phyloP scores from a whole-genome alignment of 2,329 filamentous ascomycete genomes.

The Colletotrichum magnum region DNA sequence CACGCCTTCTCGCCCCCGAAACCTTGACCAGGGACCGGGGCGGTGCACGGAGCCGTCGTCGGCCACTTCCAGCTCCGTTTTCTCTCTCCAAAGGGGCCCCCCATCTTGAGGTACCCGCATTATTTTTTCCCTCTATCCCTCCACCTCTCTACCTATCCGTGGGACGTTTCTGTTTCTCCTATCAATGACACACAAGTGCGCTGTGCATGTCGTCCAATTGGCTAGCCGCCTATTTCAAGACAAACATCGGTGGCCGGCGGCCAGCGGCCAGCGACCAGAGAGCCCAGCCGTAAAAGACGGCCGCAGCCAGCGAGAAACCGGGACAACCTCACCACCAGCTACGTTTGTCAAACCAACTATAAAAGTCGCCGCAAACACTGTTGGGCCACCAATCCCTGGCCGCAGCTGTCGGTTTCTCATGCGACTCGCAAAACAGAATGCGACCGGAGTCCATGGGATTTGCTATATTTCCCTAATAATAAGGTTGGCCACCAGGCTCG shows the following conservation, averaged over 20 bases:
- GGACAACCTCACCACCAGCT: slow-evolving; percentile 5
- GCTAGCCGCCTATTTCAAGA: neutral
- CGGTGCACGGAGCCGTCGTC: slow-evolving; percentile 26
- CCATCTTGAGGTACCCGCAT: slow-evolving; percentile 20
- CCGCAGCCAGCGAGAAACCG: neutral
- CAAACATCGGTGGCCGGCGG: neutral
- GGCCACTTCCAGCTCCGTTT: slow-evolving; percentile 28
- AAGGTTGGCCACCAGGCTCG: slow-evolving; percentile 25
- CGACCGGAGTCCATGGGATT: slow-evolving; percentile 22
- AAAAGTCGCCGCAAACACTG: slow-evolving; percentile 31
- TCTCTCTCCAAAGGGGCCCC: slow-evolving; percentile 6
- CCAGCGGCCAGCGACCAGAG: neutral
- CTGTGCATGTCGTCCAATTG: neutral
- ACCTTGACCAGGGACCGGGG: slow-evolving; percentile 20
- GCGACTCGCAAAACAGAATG: slow-evolving; percentile 8
- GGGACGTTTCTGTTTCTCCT: slow-evolving; percentile 23
- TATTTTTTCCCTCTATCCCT: slow-evolving; percentile 5
- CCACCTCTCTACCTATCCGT: neutral
- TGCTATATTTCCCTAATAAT: slow-evolving; percentile 16
- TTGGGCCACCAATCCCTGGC: slow-evolving; percentile 18
- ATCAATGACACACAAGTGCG: slow-evolving; percentile 23
- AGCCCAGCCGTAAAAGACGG: neutral
- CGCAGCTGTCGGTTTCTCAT: slow-evolving; percentile 1
- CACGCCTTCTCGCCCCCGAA: slow-evolving; percentile 15
- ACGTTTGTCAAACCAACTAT: slow-evolving; percentile 34